Base-by-base conservation (phyloP, 352 stramenopile genomes). In the Globisporangium perplexum region DNA sequence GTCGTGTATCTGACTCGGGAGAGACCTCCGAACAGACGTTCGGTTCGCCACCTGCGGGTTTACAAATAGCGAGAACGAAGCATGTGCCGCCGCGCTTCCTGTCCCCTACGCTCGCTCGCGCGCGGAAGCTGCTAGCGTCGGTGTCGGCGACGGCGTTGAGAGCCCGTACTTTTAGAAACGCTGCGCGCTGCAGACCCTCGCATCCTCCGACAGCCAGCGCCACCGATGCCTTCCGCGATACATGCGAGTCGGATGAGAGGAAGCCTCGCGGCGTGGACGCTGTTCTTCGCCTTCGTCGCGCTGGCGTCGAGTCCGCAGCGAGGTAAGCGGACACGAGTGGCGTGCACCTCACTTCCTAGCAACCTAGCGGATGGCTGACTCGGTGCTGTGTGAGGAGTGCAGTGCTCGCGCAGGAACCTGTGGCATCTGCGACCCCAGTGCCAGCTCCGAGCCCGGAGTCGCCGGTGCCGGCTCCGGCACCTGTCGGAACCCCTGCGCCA, bases 381-480 rank as follows among this genome's bases (percentile, higher is more conserved):
- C 17, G 11, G 7, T 18, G 4, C 24, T 22, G 3, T 41, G 24
- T 43, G 46, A 54, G 7, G 14, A 20, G 15, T 42, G 42, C 46
- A 53, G 53, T 22, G 53, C 18, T 59, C n/a, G 55, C 55, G 5
- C 55, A 61, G 33, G 47, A 51, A 6, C 43, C 45, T 2, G 31
- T 17, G 31, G 33, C 15, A n/a, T 20, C n/a, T 11, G n/a, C 22
- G n/a, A 17, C 33, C 35, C 20, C 28, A 14, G 33, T 38, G 10
- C 38, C 48, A 7, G 33, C 38, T 28, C 39, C 22, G 17, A 50
- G n/a, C 6, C 14, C 50, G 11, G 15, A 18, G n/a, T 12, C 53
- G 22, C 22, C 35, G 14, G 44, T 35, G 31, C 43, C 44, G 4
- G 18, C 23, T 26, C 44, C 53, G 11, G 23, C 23, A 20, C 30